These are phyloP conservation scores for Rhynchosporium agropyri DNA, from an alignment of 2,329 filamentous ascomycete genomes.

Conservation along the genomic window DNA sequence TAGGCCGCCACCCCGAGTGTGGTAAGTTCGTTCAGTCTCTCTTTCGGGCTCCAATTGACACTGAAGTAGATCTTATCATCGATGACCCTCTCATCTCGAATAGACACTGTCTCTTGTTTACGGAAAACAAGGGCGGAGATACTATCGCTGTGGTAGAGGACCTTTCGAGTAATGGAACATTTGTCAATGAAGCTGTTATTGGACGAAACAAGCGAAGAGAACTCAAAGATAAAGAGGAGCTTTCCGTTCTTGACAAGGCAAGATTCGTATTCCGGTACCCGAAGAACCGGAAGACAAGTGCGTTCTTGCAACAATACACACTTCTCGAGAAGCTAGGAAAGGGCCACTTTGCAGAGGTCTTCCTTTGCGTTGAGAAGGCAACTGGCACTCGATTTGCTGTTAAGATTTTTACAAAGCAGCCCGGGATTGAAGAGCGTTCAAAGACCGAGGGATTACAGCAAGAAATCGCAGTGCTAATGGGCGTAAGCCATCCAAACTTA, in stretches of 20 bases:
- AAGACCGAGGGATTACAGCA: constrained; percentile 88
- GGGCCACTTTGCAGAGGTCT: constrained; percentile 93
- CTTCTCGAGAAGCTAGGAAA: constrained; percentile 86
- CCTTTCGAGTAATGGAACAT: constrained; percentile 93
- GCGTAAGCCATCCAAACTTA: constrained; percentile 92
- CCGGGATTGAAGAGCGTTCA: constrained; percentile 78
- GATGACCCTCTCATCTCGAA: constrained; percentile 84
- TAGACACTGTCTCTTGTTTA: constrained; percentile 73
- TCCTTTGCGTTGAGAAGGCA: constrained; percentile 83
- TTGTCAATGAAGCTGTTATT: constrained; percentile 87
- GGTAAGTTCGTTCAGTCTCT: constrained; percentile 60
- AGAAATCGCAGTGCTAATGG: constrained; percentile 95
- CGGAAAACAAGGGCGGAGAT: constrained; percentile 59
- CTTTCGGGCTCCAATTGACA: constrained; percentile 6
- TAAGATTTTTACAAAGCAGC: constrained; percentile 89
- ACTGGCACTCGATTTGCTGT: constrained; percentile 85
- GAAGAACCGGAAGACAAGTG: constrained; percentile 69
- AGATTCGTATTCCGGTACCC: constrained; percentile 94
- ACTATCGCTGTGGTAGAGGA: constrained; percentile 83
- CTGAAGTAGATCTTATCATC: constrained; percentile 67
- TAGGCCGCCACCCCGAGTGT: constrained; percentile 92
- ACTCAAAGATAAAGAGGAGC: constrained; percentile 86
- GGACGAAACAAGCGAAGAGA: constrained; percentile 91
- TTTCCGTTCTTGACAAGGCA: constrained; percentile 81
- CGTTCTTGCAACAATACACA: constrained; percentile 84